phyloP scores from a whole-genome alignment of 768 basidiomycete genomes.

The Amanita fuliginea region DNA sequence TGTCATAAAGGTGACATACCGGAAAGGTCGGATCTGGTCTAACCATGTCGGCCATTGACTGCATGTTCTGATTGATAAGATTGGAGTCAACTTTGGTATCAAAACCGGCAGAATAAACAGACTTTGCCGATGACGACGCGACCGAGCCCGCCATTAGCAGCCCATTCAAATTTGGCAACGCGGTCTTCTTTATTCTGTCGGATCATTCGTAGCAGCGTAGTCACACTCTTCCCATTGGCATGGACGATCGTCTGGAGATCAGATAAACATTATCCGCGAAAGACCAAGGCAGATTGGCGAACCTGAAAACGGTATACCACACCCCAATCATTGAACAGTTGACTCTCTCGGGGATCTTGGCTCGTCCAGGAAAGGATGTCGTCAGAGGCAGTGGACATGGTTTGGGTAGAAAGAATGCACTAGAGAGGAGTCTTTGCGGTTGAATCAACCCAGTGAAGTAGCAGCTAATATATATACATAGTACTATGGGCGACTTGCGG shows the following conservation, averaged over 20 bases:
- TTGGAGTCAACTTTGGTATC: conserved; percentile 16
- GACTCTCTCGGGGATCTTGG: conserved; percentile 75
- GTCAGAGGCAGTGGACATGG: conserved; percentile 23
- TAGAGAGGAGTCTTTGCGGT: conserved; percentile 14
- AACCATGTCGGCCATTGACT: conserved; percentile 78
- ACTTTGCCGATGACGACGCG: conserved; percentile 84
- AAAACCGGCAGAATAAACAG: conserved; percentile 11
- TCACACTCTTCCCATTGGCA: conserved; percentile 56
- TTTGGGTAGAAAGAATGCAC: conserved; percentile 17
- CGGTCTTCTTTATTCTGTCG: conserved; percentile 81
- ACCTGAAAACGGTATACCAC: conserved; percentile 77
- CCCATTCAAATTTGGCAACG: conserved; percentile 83
- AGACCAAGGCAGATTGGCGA: conserved; percentile 15
- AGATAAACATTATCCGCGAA: conserved; percentile 14
- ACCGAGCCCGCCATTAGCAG: conserved; percentile 70
- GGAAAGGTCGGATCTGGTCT: conserved; percentile 52
- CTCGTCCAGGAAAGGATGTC: conserved; percentile 83
- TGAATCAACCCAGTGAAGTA: conserved; percentile 6
- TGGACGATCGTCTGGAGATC: conserved; percentile 49
- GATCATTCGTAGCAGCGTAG: conserved; percentile 72
- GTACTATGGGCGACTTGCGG: conserved; percentile 32
- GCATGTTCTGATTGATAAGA: conserved; percentile 42
- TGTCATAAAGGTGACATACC: conserved; percentile 27
- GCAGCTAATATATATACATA: conserved; percentile 10
- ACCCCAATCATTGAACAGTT: conserved; percentile 74